These are phyloP conservation scores for Diaporthe longicolla DNA, from an alignment of 2,329 filamentous ascomycete species.

Conservation along the genomic window DNA sequence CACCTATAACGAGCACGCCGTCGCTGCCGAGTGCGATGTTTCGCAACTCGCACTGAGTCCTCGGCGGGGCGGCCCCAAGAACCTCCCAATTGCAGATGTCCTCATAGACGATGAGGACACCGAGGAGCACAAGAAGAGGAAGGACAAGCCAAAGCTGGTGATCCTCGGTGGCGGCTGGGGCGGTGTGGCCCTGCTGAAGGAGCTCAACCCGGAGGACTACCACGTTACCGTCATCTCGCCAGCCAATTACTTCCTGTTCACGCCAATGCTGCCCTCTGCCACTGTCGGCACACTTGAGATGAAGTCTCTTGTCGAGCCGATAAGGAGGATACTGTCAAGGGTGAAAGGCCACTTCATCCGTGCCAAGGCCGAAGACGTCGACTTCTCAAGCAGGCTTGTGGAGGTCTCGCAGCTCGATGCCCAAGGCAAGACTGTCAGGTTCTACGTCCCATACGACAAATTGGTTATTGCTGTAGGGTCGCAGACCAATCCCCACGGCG, in stretches of 20 bases:
- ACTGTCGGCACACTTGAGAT: conserved; percentile 96
- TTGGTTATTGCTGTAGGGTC: conserved; percentile 93
- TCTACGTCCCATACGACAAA: conserved; percentile 98
- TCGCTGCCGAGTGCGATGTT: conserved; percentile 82
- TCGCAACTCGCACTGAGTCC: conserved; percentile 87
- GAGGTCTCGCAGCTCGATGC: conserved; percentile 84
- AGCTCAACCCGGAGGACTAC: conserved; percentile 90
- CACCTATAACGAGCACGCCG: conserved; percentile 84
- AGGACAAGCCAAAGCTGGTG: conserved; percentile 92
- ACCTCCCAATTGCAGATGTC: conserved; percentile 89
- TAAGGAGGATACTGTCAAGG: conserved; percentile 83
- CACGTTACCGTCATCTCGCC: conserved; percentile 96
- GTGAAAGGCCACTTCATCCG: conserved; percentile 92
- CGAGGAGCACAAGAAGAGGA: conserved; percentile 76
- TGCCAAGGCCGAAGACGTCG: conserved; percentile 87
- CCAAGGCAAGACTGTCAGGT: conserved; percentile 80
- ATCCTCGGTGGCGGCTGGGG: conserved; percentile 97
- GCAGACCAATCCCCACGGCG: conserved; percentile 93
- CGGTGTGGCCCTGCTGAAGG: conserved; percentile 91
- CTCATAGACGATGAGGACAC: conserved; percentile 91
- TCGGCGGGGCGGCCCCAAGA: conserved; percentile 89
- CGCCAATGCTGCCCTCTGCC: conserved; percentile 96
- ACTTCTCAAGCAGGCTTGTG: conserved; percentile 91
- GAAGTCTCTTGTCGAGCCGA: conserved; percentile 91
- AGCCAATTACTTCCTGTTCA: conserved; percentile 97